Evolutionary conservation across 1,284 basidiomycete genomes (phyloP).

Genomic region (Tilletia walkeri): DNA sequence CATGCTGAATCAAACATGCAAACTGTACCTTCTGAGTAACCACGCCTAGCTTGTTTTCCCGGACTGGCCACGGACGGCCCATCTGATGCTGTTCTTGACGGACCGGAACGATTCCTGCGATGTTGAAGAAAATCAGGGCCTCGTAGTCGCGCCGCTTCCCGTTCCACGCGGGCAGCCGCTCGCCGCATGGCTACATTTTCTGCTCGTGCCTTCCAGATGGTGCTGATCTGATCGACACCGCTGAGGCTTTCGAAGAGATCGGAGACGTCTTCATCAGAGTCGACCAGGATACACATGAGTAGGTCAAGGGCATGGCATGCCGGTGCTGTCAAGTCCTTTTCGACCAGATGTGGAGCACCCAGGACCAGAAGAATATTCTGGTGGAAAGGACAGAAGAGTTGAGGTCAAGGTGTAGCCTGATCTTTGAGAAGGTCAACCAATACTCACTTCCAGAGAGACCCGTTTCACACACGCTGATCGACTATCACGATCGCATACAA

Average conservation of each 20-base stretch:
- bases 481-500: not conserved
- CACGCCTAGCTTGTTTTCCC: not conserved
- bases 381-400: not conserved
- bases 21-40: not conserved
- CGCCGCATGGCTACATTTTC: conserved; percentile 1
- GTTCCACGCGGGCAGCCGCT: conserved; percentile 9
- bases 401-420: not conserved
- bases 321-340: not conserved
- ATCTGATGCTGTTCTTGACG: not conserved
- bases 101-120: not conserved
- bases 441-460: not conserved
- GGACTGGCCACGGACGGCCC: not conserved
- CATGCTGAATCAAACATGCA: not conserved
- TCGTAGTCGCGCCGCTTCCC: conserved; percentile 1
- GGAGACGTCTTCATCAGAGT: not conserved
- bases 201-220: conserved; percentile 11
- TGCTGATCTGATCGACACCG: conserved; percentile 12
- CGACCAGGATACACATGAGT: conserved; percentile 11
- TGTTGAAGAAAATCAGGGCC: not conserved
- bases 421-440: not conserved
- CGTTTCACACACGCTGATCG: not conserved
- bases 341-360: not conserved
- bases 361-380: conserved; percentile 1
- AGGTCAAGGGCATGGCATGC: conserved; percentile 13
- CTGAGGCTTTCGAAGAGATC: conserved; percentile 11